Percentiles rank a stretch among this genome's conserved stretches.
Conservation (phyloP, 768 basidiomycete species). For the Phlebiopsis flavidoalba region DNA sequence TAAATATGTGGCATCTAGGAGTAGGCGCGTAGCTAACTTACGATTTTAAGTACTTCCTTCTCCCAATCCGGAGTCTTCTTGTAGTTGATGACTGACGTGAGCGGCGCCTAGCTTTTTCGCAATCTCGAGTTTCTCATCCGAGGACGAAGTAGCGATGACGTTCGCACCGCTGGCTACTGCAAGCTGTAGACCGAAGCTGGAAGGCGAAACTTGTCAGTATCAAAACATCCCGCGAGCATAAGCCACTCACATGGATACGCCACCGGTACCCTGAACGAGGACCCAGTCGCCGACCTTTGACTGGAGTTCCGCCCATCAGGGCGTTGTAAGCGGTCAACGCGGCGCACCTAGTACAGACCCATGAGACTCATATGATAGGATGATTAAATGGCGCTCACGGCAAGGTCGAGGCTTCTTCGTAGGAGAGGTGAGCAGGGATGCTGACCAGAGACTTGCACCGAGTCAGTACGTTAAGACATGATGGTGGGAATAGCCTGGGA, state of each 20-base stretch:
- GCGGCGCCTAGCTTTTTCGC: conserved; percentile 45
- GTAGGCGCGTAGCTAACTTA: conserved; percentile 19
- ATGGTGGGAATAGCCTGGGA: neutral
- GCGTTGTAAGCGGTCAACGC: conserved; percentile 61
- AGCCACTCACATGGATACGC: conserved; percentile 41
- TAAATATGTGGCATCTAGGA: neutral
- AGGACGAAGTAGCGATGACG: conserved; percentile 63
- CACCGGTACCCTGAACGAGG: conserved; percentile 49
- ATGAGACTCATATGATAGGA: neutral
- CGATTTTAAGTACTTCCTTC: conserved; percentile 40
- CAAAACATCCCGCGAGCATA: neutral
- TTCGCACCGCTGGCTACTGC: conserved; percentile 56
- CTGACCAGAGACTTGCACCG: conserved; percentile 2
- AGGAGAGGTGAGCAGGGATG: conserved; percentile 42
- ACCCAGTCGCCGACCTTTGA: conserved; percentile 57
- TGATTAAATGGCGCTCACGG: conserved; percentile 33
- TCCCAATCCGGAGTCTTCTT: conserved; percentile 53
- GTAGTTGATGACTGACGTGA: conserved; percentile 55
- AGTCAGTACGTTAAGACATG: neutral
- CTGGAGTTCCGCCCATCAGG: conserved; percentile 39
- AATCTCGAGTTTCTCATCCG: conserved; percentile 52
- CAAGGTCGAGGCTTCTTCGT: conserved; percentile 58
- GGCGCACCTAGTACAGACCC: conserved; percentile 40
- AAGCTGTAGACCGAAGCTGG: conserved; percentile 47
- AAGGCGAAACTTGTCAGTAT: neutral